phyloP scores from a whole-genome alignment of 140 eudicot genomes.

The Anethum foeniculum region DNA sequence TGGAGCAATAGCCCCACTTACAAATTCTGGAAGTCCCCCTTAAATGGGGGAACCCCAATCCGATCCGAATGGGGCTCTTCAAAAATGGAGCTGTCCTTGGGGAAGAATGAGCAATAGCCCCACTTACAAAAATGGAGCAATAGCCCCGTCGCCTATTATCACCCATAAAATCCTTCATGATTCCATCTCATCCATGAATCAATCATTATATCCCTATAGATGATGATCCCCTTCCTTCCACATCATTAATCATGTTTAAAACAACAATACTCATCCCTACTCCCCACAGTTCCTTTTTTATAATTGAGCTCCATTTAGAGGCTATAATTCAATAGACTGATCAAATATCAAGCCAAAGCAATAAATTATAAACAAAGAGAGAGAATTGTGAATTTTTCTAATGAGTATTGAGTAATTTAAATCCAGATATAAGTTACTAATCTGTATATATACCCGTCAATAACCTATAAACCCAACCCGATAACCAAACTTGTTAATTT shows the following conservation, averaged over 20 bases:
- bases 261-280: not conserved
- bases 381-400: not conserved
- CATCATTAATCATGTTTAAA: not conserved
- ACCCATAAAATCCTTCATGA: not conserved
- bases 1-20: not conserved
- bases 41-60: too few species aligned
- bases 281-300: not conserved
- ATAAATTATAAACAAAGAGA: not conserved
- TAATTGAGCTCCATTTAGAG: not conserved
- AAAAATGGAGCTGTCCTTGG: too few species aligned
- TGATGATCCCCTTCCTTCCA: not conserved
- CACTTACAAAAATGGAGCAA: not conserved
- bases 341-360: not conserved
- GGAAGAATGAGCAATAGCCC: not conserved
- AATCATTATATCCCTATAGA: not conserved
- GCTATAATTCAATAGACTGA: not conserved
- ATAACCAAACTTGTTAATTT: not conserved
- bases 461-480: not conserved
- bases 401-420: not conserved
- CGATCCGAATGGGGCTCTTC: too few species aligned
- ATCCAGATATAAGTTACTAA: not conserved
- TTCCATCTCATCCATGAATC: not conserved
- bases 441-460: not conserved
- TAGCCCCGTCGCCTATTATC: not conserved
- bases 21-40: too few species aligned